Conservation (phyloP, 2,329 filamentous ascomycete species). For the Epichloe sibirici region DNA sequence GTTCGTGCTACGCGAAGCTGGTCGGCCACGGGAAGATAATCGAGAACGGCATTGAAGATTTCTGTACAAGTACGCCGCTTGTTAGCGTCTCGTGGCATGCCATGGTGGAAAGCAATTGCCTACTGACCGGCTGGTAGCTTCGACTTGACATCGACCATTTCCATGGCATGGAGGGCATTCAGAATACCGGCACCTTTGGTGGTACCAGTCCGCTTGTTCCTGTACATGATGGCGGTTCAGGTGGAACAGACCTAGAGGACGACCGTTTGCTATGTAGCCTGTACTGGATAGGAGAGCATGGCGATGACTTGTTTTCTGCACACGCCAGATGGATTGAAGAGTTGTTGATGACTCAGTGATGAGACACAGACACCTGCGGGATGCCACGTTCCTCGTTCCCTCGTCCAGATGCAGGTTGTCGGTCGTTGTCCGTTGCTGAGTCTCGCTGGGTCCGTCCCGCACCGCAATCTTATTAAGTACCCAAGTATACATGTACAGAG, state of each 20-base stretch:
- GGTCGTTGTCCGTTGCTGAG: too few relatives aligned
- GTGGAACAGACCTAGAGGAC: neutral
- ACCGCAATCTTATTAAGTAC: too few relatives aligned
- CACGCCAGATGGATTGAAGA: neutral
- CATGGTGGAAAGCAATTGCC: neutral
- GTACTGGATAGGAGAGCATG: conserved; percentile 1
- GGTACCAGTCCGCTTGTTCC: conserved; percentile 28
- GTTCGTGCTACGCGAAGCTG: conserved; percentile 75
- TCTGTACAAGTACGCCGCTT: conserved; percentile 36
- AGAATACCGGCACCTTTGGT: conserved; percentile 46
- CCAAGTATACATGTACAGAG: too few relatives aligned
- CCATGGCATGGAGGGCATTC: conserved; percentile 64
- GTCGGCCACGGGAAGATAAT: conserved; percentile 77
- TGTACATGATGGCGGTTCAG: conserved; percentile 24
- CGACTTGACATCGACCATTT: conserved; percentile 68
- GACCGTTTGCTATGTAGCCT: conserved; percentile 1
- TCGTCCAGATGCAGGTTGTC: too few relatives aligned
- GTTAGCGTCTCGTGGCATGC: neutral
- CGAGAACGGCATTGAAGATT: conserved; percentile 76
- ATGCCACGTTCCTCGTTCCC: too few relatives aligned
- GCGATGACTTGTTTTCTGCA: neutral
- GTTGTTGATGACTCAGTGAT: neutral
- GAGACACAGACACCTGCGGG: neutral
- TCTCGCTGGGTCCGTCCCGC: too few relatives aligned
- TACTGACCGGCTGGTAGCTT: conserved; percentile 64